phyloP scores from a whole-genome alignment of 208 protist genomes.

The Acanthamoeba lenticulata region DNA sequence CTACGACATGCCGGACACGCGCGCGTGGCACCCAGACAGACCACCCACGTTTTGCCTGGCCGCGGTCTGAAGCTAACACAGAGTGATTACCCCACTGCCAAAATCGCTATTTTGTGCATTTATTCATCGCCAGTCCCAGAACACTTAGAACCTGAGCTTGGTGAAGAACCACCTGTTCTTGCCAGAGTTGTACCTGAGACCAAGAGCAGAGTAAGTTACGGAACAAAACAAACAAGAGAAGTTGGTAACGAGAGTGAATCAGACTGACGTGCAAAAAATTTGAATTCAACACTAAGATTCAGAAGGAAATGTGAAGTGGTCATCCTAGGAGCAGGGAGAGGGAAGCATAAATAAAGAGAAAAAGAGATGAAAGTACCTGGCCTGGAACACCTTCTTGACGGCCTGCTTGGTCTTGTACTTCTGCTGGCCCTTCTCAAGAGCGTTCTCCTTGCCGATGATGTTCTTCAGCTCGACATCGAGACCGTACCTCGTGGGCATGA shows the following conservation, averaged over 20 bases:
- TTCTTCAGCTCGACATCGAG: slow-evolving; percentile 81
- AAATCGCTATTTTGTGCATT: background rate
- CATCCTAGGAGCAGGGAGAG: background rate
- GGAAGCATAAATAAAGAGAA: background rate
- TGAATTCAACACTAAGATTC: background rate
- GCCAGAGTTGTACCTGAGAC: slow-evolving; percentile 93
- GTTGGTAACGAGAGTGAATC: background rate
- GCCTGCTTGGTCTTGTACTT: slow-evolving; percentile 76
- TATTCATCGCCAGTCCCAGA: slow-evolving; percentile 24
- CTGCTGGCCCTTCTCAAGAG: slow-evolving; percentile 87
- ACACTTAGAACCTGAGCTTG: slow-evolving; percentile 97
- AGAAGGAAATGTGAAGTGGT: background rate
- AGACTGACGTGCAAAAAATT: background rate
- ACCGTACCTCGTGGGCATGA: slow-evolving; percentile 90
- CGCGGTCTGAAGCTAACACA: background rate
- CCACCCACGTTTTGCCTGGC: no score
- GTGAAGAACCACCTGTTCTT: slow-evolving; percentile 99
- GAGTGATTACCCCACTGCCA: background rate
- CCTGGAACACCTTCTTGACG: slow-evolving; percentile 94
- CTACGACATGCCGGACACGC: no score
- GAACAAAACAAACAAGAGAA: background rate
- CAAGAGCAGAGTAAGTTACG: background rate
- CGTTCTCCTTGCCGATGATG: slow-evolving; percentile 90
- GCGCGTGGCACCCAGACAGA: no score
- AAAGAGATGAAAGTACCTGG: slow-evolving; percentile 72